These are phyloP conservation scores for Neurospora crassa DNA, from an alignment of 2,329 filamentous ascomycete species.

Conservation along the genomic window DNA sequence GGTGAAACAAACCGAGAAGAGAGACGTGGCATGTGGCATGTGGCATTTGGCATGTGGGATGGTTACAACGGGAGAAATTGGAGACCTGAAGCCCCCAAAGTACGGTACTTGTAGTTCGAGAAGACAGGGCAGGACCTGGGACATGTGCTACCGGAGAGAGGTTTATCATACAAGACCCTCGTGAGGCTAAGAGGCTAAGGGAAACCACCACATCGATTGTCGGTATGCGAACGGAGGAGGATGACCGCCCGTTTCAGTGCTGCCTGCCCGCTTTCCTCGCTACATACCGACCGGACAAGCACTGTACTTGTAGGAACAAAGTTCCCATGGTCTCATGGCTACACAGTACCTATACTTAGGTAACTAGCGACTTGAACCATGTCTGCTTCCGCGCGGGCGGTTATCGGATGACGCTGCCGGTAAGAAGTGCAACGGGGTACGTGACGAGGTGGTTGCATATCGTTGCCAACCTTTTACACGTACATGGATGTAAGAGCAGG, in stretches of 20 bases:
- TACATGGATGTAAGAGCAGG: too few species aligned
- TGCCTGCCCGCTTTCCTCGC: background rate
- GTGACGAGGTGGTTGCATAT: background rate
- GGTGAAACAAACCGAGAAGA: background rate
- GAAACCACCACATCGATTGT: background rate
- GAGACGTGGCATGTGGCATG: background rate
- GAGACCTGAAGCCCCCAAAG: background rate
- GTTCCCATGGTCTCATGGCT: background rate
- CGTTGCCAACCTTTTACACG: too few species aligned
- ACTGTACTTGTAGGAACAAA: background rate
- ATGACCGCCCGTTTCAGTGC: background rate
- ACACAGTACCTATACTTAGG: too few species aligned
- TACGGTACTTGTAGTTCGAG: background rate
- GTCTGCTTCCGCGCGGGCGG: background rate
- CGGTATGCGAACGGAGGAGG: background rate
- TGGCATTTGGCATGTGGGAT: background rate
- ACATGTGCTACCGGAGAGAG: background rate
- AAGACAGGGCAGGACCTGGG: background rate
- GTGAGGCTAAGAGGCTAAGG: background rate
- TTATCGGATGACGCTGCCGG: background rate
- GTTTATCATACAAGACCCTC: background rate
- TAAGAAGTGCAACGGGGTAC: background rate
- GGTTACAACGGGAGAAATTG: background rate
- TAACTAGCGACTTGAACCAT: background rate
- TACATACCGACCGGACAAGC: background rate